These are phyloP conservation scores for Podospora fimiseda DNA, from an alignment of 495 filamentous ascomycete genomes.

Conservation along the genomic window DNA sequence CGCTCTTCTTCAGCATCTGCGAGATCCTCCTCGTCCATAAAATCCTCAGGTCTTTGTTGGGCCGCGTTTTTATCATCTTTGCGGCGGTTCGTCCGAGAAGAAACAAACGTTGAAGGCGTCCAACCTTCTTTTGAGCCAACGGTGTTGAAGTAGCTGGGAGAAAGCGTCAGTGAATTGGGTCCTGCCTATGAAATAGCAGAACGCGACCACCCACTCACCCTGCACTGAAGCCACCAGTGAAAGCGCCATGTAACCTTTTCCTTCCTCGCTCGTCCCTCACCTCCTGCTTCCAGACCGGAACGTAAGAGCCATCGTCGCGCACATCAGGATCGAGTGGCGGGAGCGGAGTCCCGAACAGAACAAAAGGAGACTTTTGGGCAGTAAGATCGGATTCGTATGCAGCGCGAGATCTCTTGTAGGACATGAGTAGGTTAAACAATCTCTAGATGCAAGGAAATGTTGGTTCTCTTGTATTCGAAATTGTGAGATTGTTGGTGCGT, in stretches of 20 bases:
- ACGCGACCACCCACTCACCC: slow-evolving; percentile 73
- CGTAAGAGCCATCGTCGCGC: slow-evolving; percentile 89
- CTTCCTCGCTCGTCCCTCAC: slow-evolving; percentile 88
- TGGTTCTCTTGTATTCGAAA: neutral
- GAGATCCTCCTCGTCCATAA: slow-evolving; percentile 97
- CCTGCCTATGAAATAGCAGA: neutral
- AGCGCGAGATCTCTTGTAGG: slow-evolving; percentile 71
- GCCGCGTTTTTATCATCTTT: slow-evolving; percentile 51
- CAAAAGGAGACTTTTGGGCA: slow-evolving; percentile 69
- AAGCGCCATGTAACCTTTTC: slow-evolving; percentile 90
- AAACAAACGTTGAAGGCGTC: slow-evolving; percentile 86
- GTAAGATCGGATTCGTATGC: slow-evolving; percentile 72
- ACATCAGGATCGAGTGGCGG: slow-evolving; percentile 70
- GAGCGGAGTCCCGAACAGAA: slow-evolving; percentile 78
- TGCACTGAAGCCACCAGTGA: slow-evolving; percentile 94
- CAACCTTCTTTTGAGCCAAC: slow-evolving; percentile 98
- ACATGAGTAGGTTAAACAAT: slow-evolving; percentile 45
- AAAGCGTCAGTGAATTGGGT: neutral
- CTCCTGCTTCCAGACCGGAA: slow-evolving; percentile 95
- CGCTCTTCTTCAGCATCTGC: slow-evolving; percentile 76
- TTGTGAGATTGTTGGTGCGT: neutral
- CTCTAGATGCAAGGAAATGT: neutral
- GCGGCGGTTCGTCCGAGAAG: slow-evolving; percentile 72
- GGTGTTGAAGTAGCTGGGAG: slow-evolving; percentile 84
- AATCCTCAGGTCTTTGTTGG: slow-evolving; percentile 76